A percentile compares a stretch with the other conserved stretches of the same genome.
Evolutionary conservation across 768 basidiomycete genomes (phyloP).

Genomic region (Tylopilus plumbeoviolaceoides): DNA sequence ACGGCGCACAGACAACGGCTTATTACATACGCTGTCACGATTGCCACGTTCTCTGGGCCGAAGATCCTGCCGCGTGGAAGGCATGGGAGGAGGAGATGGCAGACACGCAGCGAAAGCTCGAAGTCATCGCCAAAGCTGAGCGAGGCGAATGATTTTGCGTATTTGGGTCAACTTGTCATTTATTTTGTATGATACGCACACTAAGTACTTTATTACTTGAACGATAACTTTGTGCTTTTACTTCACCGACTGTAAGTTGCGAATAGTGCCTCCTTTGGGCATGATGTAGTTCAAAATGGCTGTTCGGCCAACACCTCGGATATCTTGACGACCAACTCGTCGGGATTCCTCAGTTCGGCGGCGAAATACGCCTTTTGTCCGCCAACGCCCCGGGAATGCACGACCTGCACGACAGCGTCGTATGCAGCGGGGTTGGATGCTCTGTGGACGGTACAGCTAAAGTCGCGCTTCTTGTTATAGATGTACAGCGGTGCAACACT

Average conservation of each 20-base stretch:
- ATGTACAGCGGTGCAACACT: constrained; percentile 34
- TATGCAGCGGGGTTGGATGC: constrained; percentile 36
- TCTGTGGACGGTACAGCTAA: constrained; percentile 41
- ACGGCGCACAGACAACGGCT: constrained; percentile 32
- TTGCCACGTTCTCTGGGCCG: constrained; percentile 37
- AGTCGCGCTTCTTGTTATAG: constrained; percentile 52
- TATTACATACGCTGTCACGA: constrained; percentile 52
- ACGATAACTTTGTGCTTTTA: not conserved
- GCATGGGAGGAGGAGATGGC: constrained; percentile 44
- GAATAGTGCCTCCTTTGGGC: too few species aligned
- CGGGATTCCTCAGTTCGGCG: constrained; percentile 44
- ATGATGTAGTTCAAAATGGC: constrained; percentile 36
- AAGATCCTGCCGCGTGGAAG: constrained; percentile 34
- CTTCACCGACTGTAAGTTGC: too few species aligned
- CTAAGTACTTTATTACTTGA: not conserved
- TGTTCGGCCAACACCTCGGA: constrained; percentile 54
- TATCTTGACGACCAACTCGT: constrained; percentile 48
- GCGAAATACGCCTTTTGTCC: constrained; percentile 52
- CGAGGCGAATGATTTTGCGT: not conserved
- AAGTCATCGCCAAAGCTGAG: constrained; percentile 4
- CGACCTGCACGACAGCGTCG: constrained; percentile 35
- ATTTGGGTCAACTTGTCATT: not conserved
- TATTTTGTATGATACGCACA: not conserved
- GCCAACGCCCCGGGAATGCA: constrained; percentile 39
- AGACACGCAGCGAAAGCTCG: constrained; percentile 35